Evolutionary conservation across 148 eudicot genomes (phyloP), one percentile per base, ranked within the genome.

Genomic region (Fallopia convolvulus): DNA sequence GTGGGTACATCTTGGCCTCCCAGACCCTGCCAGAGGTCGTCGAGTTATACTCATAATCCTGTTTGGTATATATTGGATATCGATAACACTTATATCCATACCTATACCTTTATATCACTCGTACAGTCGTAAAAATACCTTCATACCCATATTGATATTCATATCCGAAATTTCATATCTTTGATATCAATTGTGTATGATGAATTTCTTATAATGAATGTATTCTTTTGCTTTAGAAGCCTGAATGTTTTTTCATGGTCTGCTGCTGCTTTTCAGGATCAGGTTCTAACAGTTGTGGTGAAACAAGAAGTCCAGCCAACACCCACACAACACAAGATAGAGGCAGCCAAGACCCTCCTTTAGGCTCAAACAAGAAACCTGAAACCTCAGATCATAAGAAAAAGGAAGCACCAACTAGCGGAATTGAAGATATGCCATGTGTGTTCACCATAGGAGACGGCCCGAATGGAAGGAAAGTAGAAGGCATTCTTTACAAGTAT

Each of bases 211-310:
- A 36, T 36, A 36, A 36, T 36, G 39, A 36, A 36, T 36, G 39
- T 36, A 0, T 2, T 36, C 39, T 55, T 55, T 17, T 17, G 21
- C 8, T 55, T 55, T 55, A n/a, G 3, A 53, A 17, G n/a, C 44
- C 26, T 12, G 9, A 36, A 18, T 58, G 18, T 74, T 36, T 72
- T 58, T 55, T 60, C 1, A 17, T 11, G 17, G 50, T 68, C 61
- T 20, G 11, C 17, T 72, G 63, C 32, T 18, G 44, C 78, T 21
- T n/a, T 72, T 20, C 9, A 18, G 23, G 73, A 41, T 12, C 83
- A 93, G 96, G 93, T 30, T 83, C 90, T 3, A 82, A 87, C 79
- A 86, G 84, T 74, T 82, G 86, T 32, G 88, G 91, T 44, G 94
- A 89, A 72, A 82, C 85, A 44, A 91, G 80, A 74, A 85, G 92